Evolutionary conservation across 129 eudicot species (phyloP).

Genomic region (Chrysanthemum makinoi): DNA sequence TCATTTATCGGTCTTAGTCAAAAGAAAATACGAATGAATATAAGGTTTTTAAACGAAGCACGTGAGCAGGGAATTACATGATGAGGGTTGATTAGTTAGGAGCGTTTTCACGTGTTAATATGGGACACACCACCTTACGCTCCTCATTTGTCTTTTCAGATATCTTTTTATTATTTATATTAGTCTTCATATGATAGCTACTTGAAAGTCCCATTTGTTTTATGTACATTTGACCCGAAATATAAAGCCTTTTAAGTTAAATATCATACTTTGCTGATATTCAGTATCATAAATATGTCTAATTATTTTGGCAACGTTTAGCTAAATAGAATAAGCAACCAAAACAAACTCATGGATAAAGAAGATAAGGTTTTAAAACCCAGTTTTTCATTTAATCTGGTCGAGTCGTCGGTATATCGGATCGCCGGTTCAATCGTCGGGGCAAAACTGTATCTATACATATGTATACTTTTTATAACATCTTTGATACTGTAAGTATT

Average conservation of each 20-base stretch:
- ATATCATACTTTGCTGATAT: not conserved
- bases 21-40: no score
- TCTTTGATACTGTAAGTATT: no score
- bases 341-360: no score
- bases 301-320: not conserved
- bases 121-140: constrained; percentile 33
- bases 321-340: no score
- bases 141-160: constrained; percentile 26
- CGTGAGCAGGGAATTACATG: constrained; percentile 28
- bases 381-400: no score
- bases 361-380: no score
- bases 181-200: constrained; percentile 4
- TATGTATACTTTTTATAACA: no score
- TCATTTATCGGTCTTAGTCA: no score
- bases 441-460: no score
- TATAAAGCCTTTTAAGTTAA: not conserved
- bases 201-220: constrained; percentile 16
- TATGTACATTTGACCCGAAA: constrained; percentile 7
- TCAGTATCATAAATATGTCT: not conserved
- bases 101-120: constrained; percentile 38
- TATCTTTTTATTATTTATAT: not conserved
- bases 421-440: no score
- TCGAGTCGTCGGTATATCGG: no score
- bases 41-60: constrained; percentile 12
- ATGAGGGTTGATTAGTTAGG: constrained; percentile 31